Conservation (phyloP, 352 stramenopile genomes). For the Phytophthora niederhauseri region DNA sequence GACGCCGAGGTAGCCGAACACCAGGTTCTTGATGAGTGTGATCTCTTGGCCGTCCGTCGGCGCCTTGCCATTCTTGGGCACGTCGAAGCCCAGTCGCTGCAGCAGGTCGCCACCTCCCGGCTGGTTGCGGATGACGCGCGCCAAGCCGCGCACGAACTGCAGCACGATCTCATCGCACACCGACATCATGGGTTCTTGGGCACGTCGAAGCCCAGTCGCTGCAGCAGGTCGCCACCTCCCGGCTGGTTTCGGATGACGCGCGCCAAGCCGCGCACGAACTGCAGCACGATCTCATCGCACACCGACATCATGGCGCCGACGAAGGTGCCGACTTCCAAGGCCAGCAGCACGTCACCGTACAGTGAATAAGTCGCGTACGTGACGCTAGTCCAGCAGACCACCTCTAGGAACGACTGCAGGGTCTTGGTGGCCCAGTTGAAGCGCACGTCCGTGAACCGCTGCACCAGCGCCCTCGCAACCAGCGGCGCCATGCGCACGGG, state of each 20-base stretch:
- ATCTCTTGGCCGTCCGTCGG: constrained; percentile 72
- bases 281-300: constrained; percentile 77
- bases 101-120: constrained; percentile 60
- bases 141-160: constrained; percentile 65
- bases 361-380: constrained; percentile 69
- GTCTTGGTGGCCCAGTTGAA: constrained; percentile 88
- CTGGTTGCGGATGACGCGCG: constrained; percentile 76
- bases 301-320: constrained; percentile 83
- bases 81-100: constrained; percentile 70
- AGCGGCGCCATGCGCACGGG: constrained; percentile 55
- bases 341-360: constrained; percentile 60
- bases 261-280: constrained; percentile 65
- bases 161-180: constrained; percentile 80
- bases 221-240: constrained; percentile 59
- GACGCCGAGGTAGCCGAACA: constrained; percentile 79
- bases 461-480: constrained; percentile 56
- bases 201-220: constrained; percentile 75
- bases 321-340: constrained; percentile 74
- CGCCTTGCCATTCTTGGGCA: constrained; percentile 72
- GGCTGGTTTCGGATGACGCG: constrained; percentile 75
- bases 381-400: constrained; percentile 74
- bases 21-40: constrained; percentile 75
- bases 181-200: constrained; percentile 78
- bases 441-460: constrained; percentile 69
- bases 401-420: constrained; percentile 83